A percentile compares a stretch with the other conserved stretches of the same genome.
Conservation (phyloP, 441 rosid species). For the Eugenia klotzschiana region DNA sequence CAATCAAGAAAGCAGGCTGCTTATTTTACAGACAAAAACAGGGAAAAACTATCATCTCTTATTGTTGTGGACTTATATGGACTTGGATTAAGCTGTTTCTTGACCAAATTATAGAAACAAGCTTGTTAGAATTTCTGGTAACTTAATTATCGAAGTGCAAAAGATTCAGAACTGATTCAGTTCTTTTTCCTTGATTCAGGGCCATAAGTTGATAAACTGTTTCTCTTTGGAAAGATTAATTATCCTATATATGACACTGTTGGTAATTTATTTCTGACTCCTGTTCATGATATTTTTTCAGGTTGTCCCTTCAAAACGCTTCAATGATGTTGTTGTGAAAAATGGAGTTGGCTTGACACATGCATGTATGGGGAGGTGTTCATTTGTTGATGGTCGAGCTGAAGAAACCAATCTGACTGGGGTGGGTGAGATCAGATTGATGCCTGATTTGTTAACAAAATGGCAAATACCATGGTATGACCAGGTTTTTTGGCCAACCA, state of each 20-base stretch:
- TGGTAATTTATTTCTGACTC: background rate
- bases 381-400: constrained; percentile 64
- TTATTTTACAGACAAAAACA: background rate
- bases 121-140: background rate
- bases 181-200: background rate
- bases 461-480: constrained; percentile 67
- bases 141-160: background rate
- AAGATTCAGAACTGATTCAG: background rate
- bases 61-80: background rate
- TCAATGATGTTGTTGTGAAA: constrained; percentile 41
- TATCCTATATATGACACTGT: background rate
- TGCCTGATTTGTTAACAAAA: constrained; percentile 72
- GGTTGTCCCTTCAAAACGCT: constrained; percentile 69
- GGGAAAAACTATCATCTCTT: background rate
- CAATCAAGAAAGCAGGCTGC: background rate
- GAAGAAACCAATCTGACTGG: constrained; percentile 55
- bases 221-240: background rate
- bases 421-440: constrained; percentile 75
- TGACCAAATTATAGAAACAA: background rate
- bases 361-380: constrained; percentile 75
- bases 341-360: constrained; percentile 75
- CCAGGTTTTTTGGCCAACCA: background rate
- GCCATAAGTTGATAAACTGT: background rate
- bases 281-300: constrained; percentile 18
- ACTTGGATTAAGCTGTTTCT: background rate